Evolutionary conservation across 352 stramenopile species (phyloP).

Genomic region (Phytophthora chlamydospora): DNA sequence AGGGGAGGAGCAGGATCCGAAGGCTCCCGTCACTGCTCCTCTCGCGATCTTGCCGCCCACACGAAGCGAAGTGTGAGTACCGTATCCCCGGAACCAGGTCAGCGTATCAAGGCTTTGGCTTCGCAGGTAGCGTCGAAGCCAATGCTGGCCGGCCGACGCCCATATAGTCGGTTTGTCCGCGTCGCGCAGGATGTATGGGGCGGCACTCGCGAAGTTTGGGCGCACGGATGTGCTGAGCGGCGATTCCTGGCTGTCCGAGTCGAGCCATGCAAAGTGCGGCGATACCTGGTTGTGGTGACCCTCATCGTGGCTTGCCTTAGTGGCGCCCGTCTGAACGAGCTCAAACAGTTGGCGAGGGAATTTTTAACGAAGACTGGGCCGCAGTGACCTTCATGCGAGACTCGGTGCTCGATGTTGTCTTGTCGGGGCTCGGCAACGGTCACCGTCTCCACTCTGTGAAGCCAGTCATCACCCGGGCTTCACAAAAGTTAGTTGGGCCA

Average conservation of each 20-base stretch:
- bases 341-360: slow-evolving; percentile 13
- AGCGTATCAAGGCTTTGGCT: slow-evolving; percentile 19
- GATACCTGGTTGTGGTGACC: slow-evolving; percentile 9
- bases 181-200: slow-evolving; percentile 32
- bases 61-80: slow-evolving; percentile 23
- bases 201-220: neutral
- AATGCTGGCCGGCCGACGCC: slow-evolving; percentile 17
- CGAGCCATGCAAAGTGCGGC: slow-evolving; percentile 8
- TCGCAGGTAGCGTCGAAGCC: slow-evolving; percentile 11
- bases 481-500: slow-evolving; percentile 4
- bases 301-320: slow-evolving; percentile 37
- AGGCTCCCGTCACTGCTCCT: slow-evolving; percentile 29
- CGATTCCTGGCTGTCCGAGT: slow-evolving; percentile 6
- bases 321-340: slow-evolving; percentile 11
- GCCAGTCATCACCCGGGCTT: slow-evolving; percentile 28
- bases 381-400: slow-evolving; percentile 26
- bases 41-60: slow-evolving; percentile 24
- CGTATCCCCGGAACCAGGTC: slow-evolving; percentile 21
- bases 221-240: slow-evolving; percentile 8
- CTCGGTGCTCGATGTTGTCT: slow-evolving; percentile 21
- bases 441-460: slow-evolving; percentile 1
- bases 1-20: slow-evolving; percentile 32
- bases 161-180: slow-evolving; percentile 40
- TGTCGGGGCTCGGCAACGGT: slow-evolving; percentile 4
- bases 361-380: slow-evolving; percentile 11